Conservation (phyloP, 345 rosid genomes). For the Ailanthus altissimus region DNA sequence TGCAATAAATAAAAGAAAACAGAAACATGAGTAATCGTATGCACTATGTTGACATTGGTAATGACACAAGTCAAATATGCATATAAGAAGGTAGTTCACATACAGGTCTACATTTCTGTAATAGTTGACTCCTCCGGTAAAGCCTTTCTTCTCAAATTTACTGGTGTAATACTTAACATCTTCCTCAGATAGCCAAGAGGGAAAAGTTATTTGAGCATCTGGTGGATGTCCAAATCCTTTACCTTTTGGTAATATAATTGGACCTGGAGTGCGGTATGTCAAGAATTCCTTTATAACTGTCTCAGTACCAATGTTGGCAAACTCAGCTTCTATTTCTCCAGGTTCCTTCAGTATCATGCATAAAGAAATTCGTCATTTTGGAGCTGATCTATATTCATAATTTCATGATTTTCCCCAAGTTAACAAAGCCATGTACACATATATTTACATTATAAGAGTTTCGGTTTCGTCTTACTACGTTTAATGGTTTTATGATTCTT, state of each 20-base stretch:
- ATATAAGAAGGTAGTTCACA: constrained; percentile 6
- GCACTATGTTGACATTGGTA: no score
- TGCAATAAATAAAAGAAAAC: constrained; percentile 20
- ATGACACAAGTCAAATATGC: no score
- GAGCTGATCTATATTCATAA: no score
- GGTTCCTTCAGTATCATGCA: constrained; percentile 39
- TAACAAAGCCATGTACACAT: no score
- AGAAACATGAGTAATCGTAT: no score
- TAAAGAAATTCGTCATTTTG: not conserved
- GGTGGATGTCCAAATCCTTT: constrained; percentile 39
- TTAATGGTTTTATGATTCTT: no score
- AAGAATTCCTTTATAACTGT: constrained; percentile 48
- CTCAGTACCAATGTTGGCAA: constrained; percentile 42
- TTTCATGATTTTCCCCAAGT: no score
- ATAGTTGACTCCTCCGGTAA: constrained; percentile 77
- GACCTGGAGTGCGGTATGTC: constrained; percentile 47
- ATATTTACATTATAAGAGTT: no score
- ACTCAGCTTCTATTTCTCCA: constrained; percentile 70
- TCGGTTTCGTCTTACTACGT: no score
- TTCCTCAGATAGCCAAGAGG: constrained; percentile 71
- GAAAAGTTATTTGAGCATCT: constrained; percentile 41
- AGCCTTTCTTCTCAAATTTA: constrained; percentile 62
- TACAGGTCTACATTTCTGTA: constrained; percentile 71
- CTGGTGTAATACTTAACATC: constrained; percentile 47
- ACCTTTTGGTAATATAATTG: constrained; percentile 51